These are phyloP conservation scores for Globisporangium irregulare DNA, from an alignment of 352 stramenopile genomes.

Conservation along the genomic window DNA sequence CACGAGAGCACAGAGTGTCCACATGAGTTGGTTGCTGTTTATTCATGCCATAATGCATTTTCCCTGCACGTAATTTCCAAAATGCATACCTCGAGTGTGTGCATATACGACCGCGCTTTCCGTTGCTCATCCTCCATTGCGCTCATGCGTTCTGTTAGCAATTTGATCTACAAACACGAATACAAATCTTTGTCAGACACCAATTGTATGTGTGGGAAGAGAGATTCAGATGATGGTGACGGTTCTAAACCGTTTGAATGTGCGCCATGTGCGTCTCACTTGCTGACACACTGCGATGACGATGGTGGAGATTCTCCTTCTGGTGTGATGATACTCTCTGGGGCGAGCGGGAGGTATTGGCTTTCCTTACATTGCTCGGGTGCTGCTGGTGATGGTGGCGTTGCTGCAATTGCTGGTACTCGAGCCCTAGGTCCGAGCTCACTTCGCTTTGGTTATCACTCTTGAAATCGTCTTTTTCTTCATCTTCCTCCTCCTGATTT, in stretches of 20 bases:
- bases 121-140: slow-evolving; percentile 43
- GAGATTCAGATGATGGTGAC: background rate
- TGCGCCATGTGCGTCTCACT: slow-evolving; percentile 22
- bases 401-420: background rate
- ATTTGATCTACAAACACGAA: slow-evolving; percentile 38
- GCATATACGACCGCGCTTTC: slow-evolving; percentile 32
- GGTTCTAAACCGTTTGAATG: slow-evolving; percentile 38
- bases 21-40: background rate
- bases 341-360: background rate
- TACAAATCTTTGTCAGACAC: background rate
- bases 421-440: background rate
- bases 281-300: slow-evolving; percentile 5
- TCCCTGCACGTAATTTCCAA: background rate
- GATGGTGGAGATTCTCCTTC: slow-evolving; percentile 5
- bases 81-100: slow-evolving; percentile 38
- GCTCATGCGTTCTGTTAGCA: slow-evolving; percentile 49
- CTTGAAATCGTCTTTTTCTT: slow-evolving; percentile 11
- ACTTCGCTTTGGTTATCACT: slow-evolving; percentile 12
- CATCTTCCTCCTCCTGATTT: slow-evolving; percentile 16
- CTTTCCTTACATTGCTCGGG: background rate
- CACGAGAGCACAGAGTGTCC: slow-evolving; percentile 6
- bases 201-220: background rate
- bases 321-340: background rate
- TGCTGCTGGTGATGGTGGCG: background rate
- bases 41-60: background rate